These are phyloP conservation scores for Flaveria sonorensis DNA, from an alignment of 129 eudicot species.

Conservation along the genomic window DNA sequence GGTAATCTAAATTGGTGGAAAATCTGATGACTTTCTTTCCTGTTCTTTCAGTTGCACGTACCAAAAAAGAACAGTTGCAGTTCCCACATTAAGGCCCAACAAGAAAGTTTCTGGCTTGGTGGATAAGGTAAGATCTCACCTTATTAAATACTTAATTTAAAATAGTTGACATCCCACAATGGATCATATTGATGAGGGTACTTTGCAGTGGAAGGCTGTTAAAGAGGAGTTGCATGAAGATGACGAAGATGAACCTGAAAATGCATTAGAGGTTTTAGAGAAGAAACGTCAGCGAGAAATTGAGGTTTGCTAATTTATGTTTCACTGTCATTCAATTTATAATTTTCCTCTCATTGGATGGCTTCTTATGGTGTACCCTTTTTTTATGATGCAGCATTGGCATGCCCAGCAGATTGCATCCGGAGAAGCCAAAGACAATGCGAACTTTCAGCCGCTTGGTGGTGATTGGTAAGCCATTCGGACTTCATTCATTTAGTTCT, in stretches of 20 bases:
- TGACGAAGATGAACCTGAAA: constrained; percentile 80
- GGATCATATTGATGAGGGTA: background rate
- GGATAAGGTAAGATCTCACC: constrained; percentile 65
- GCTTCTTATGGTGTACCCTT: constrained; percentile 11
- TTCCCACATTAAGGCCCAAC: constrained; percentile 70
- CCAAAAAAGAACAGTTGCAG: constrained; percentile 57
- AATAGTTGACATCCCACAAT: background rate
- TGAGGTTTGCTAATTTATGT: constrained; percentile 50
- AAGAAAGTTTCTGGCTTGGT: constrained; percentile 97
- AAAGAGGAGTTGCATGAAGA: constrained; percentile 85
- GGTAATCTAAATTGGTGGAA: background rate
- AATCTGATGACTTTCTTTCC: constrained; percentile 4
- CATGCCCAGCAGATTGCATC: constrained; percentile 87
- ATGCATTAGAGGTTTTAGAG: constrained; percentile 66
- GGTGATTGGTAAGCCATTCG: constrained; percentile 79
- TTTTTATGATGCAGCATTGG: constrained; percentile 65
- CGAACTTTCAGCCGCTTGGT: constrained; percentile 96
- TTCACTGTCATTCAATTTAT: background rate
- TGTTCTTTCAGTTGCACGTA: constrained; percentile 51
- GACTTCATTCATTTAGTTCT: background rate
- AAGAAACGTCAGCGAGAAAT: constrained; percentile 85
- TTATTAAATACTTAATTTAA: background rate
- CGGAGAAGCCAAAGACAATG: constrained; percentile 93
- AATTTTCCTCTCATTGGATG: background rate
- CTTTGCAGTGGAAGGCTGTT: constrained; percentile 90